A percentile compares a stretch with the other conserved stretches of the same genome.
phyloP scores from a whole-genome alignment of 148 eudicot species.

The Dysphania ambrosioides region DNA sequence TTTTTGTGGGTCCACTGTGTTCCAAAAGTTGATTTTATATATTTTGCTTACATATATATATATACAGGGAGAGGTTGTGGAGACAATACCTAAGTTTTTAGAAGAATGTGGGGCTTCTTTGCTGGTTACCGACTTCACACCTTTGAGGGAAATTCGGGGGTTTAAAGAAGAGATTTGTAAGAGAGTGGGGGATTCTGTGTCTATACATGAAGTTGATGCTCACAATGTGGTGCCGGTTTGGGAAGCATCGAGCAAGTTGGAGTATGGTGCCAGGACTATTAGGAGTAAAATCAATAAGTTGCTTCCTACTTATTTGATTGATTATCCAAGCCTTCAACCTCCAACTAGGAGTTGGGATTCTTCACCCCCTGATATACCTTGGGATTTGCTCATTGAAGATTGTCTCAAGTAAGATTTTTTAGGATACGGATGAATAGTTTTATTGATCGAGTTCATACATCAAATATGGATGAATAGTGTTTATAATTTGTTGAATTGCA shows the following conservation, averaged over 20 bases:
- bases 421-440: neutral
- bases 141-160: slow-evolving; percentile 62
- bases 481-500: too few relatives aligned
- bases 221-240: slow-evolving; percentile 93
- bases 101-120: slow-evolving; percentile 82
- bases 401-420: slow-evolving; percentile 50
- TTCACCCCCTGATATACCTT: slow-evolving; percentile 42
- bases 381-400: slow-evolving; percentile 69
- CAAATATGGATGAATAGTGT: neutral
- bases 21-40: neutral
- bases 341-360: slow-evolving; percentile 51
- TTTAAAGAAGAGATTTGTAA: slow-evolving; percentile 75
- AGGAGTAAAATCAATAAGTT: slow-evolving; percentile 75
- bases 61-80: slow-evolving; percentile 79
- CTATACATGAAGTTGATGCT: slow-evolving; percentile 97
- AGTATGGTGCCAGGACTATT: slow-evolving; percentile 83
- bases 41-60: neutral
- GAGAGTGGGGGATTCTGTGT: slow-evolving; percentile 57
- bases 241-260: slow-evolving; percentile 82
- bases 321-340: slow-evolving; percentile 59
- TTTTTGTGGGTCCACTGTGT: neutral
- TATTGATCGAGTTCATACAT: neutral
- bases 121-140: slow-evolving; percentile 86
- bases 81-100: slow-evolving; percentile 75
- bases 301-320: slow-evolving; percentile 76